These are phyloP conservation scores for Aspergillus fijiensis DNA, from an alignment of 2,329 filamentous ascomycete species.

Conservation along the genomic window DNA sequence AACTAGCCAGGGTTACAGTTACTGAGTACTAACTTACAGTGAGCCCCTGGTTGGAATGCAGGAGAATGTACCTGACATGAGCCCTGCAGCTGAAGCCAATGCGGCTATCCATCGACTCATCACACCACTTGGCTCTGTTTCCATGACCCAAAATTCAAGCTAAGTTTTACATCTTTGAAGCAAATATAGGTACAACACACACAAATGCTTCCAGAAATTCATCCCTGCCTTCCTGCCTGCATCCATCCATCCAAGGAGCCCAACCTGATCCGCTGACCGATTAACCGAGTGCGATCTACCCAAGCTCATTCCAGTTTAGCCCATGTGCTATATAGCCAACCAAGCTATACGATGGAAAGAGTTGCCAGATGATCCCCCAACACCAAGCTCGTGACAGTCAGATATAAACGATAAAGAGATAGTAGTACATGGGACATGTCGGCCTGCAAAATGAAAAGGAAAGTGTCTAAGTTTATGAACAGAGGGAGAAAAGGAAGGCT, in stretches of 20 bases:
- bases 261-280: too few relatives aligned
- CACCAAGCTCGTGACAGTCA: not conserved
- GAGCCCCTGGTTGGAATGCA: not conserved
- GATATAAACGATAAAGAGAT: constrained; percentile 2
- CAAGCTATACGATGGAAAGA: not conserved
- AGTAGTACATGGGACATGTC: constrained; percentile 4
- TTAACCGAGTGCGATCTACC: not conserved
- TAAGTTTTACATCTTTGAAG: not conserved
- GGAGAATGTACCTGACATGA: not conserved
- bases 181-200: not conserved
- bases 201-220: not conserved
- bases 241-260: too few relatives aligned
- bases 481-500: not conserved
- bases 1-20: not conserved
- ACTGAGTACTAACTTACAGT: not conserved
- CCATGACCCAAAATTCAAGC: not conserved
- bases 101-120: not conserved
- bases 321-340: not conserved
- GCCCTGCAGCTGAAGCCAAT: not conserved
- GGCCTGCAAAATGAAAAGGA: not conserved
- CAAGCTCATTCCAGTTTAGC: not conserved
- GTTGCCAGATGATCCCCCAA: not conserved
- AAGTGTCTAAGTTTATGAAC: not conserved
- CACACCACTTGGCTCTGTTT: not conserved
- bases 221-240: too few relatives aligned